Conservation (phyloP, 495 filamentous ascomycete genomes). For the Jackrogersella minutella region DNA sequence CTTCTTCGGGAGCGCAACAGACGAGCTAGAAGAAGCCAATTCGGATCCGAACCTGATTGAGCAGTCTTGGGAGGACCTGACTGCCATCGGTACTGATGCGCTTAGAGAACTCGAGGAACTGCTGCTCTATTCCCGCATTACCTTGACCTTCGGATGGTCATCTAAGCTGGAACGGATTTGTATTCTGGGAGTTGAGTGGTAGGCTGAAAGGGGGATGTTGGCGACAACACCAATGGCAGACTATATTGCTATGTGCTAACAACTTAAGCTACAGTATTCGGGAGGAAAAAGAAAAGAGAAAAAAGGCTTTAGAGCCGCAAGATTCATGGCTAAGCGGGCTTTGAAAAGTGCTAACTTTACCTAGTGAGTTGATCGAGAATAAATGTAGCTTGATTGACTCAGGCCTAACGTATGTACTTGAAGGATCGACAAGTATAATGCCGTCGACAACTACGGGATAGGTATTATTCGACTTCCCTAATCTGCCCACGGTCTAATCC, state of each 20-base stretch:
- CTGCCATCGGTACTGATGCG: conserved; percentile 43
- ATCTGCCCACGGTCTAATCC: neutral
- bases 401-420: neutral
- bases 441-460: neutral
- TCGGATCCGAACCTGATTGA: conserved; percentile 14
- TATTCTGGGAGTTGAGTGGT: conserved; percentile 58
- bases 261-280: too few species aligned
- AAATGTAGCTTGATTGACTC: neutral
- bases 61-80: conserved; percentile 49
- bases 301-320: neutral
- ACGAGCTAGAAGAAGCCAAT: neutral
- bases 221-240: neutral
- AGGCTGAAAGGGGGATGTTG: conserved; percentile 8
- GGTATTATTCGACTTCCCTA: neutral
- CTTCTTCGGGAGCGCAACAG: conserved; percentile 49
- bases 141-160: conserved; percentile 63
- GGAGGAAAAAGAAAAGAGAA: too few species aligned
- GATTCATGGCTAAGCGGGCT: neutral
- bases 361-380: neutral
- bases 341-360: neutral
- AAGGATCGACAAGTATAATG: neutral
- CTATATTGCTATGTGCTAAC: too few species aligned
- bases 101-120: conserved; percentile 58
- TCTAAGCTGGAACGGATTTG: conserved; percentile 55
- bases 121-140: conserved; percentile 60